These are phyloP conservation scores for Dipodascus geniculatus DNA, from an alignment of 805 yeast genomes.

Conservation along the genomic window DNA sequence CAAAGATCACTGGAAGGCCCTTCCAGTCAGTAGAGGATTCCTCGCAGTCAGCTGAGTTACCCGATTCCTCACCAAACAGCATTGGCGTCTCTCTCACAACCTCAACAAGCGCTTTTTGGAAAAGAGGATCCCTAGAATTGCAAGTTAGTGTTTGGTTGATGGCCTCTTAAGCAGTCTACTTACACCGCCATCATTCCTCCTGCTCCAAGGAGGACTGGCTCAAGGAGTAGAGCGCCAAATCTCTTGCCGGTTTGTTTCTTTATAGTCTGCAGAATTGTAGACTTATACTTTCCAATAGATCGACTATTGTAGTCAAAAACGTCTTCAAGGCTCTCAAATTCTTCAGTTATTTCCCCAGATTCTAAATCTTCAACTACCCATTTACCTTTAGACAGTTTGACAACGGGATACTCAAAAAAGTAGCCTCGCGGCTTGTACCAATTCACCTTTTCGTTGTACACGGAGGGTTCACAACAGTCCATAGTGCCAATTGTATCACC, in stretches of 20 bases:
- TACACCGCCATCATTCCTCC: conserved; percentile 19
- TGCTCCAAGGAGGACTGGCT: conserved; percentile 19
- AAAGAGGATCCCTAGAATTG: conserved; percentile 13
- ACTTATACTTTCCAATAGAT: conserved; percentile 6
- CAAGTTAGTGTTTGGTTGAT: too few relatives aligned
- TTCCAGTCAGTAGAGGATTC: conserved; percentile 12
- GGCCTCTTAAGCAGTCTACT: conserved; percentile 2
- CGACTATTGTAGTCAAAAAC: conserved; percentile 10
- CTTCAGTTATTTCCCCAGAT: conserved; percentile 4
- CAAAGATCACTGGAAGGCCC: conserved; percentile 18
- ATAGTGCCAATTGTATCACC: conserved; percentile 20
- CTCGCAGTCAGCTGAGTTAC: neutral
- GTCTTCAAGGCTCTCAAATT: conserved; percentile 8
- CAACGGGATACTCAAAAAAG: conserved; percentile 19
- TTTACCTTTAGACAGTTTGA: conserved; percentile 11
- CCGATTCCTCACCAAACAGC: conserved; percentile 6
- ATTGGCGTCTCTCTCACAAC: conserved; percentile 10
- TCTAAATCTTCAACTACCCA: conserved; percentile 14
- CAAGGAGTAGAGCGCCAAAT: conserved; percentile 19
- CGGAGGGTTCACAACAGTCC: conserved; percentile 18
- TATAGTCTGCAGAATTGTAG: conserved; percentile 7
- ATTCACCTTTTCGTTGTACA: conserved; percentile 15
- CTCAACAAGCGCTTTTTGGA: conserved; percentile 15
- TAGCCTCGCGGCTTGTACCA: conserved; percentile 18
- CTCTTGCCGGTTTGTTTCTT: conserved; percentile 8